Percentiles rank a stretch among this genome's conserved stretches.
Conservation (phyloP, 441 rosid genomes). For the Rhodomyrtus psidioides region DNA sequence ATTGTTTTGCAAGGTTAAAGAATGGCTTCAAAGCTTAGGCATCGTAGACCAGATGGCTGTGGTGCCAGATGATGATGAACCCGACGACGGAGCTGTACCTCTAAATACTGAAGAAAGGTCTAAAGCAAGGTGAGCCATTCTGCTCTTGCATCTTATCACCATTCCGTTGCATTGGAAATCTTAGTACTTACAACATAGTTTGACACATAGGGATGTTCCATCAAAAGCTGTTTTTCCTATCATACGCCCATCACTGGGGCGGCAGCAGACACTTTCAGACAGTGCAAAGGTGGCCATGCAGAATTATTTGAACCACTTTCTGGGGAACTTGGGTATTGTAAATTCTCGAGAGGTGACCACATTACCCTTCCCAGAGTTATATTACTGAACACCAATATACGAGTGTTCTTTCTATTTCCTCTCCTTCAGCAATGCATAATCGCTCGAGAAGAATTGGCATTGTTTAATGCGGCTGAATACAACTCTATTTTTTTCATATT, state of each 20-base stretch:
- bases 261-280: conserved; percentile 89
- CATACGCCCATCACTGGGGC: conserved; percentile 83
- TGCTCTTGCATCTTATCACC: not conserved
- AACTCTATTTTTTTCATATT: not conserved
- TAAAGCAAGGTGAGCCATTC: conserved; percentile 1
- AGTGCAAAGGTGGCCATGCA: conserved; percentile 98
- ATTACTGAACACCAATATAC: not conserved
- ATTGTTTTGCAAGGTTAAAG: conserved; percentile 7
- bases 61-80: conserved; percentile 6
- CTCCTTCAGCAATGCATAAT: not conserved
- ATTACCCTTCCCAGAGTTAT: not conserved
- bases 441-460: not conserved
- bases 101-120: conserved; percentile 2
- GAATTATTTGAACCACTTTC: conserved; percentile 85
- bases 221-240: conserved; percentile 95
- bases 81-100: conserved; percentile 7
- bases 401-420: not conserved
- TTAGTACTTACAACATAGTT: conserved; percentile 26
- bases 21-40: conserved; percentile 12
- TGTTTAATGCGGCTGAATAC: not conserved
- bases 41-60: conserved; percentile 4
- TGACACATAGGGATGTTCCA: conserved; percentile 85
- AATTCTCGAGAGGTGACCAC: conserved; percentile 84
- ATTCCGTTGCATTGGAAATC: not conserved
- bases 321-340: conserved; percentile 92